A percentile compares a stretch with the other conserved stretches of the same genome.
phyloP scores from a whole-genome alignment of 2,329 filamentous ascomycete genomes.

The Aspergillus udagawae region DNA sequence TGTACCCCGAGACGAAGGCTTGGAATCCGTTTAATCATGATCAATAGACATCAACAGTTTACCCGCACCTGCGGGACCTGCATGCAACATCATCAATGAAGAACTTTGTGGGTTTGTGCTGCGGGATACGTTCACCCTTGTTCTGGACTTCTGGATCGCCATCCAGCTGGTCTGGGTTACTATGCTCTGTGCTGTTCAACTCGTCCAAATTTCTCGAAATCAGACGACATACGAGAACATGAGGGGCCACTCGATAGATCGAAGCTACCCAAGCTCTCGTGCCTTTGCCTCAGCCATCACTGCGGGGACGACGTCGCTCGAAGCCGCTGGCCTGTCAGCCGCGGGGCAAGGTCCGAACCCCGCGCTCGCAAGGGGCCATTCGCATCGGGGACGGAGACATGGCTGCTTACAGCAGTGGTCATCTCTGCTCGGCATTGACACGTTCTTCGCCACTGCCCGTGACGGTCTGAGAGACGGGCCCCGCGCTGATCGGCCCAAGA shows the following conservation, averaged over 20 bases:
- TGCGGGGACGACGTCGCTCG: constrained; percentile 60
- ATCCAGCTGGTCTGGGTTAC: constrained; percentile 91
- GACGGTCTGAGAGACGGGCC: constrained; percentile 58
- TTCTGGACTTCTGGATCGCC: constrained; percentile 72
- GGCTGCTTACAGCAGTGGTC: constrained; percentile 76
- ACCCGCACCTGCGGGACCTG: constrained; percentile 44
- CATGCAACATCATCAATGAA: constrained; percentile 73
- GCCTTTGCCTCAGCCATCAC: constrained; percentile 66
- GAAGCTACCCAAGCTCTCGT: constrained; percentile 50
- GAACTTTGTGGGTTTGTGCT: constrained; percentile 71
- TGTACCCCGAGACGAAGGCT: not conserved
- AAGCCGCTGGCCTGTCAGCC: constrained; percentile 66
- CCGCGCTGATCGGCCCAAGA: constrained; percentile 54
- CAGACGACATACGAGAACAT: constrained; percentile 98
- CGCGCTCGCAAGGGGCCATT: constrained; percentile 41
- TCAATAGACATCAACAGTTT: constrained; percentile 60
- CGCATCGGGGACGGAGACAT: constrained; percentile 48
- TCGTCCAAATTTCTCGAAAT: constrained; percentile 85
- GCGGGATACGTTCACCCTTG: constrained; percentile 77
- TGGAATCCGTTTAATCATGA: constrained; percentile 4
- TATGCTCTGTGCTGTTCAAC: constrained; percentile 94
- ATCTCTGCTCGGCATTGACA: constrained; percentile 82
- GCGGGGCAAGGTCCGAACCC: constrained; percentile 63
- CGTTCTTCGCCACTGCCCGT: constrained; percentile 86
- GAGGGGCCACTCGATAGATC: constrained; percentile 66